A percentile compares a stretch with the other conserved stretches of the same genome.
These are phyloP conservation scores for Phtheirospermum japonicum DNA, from an alignment of 257 asterid genomes.

Conservation along the genomic window DNA sequence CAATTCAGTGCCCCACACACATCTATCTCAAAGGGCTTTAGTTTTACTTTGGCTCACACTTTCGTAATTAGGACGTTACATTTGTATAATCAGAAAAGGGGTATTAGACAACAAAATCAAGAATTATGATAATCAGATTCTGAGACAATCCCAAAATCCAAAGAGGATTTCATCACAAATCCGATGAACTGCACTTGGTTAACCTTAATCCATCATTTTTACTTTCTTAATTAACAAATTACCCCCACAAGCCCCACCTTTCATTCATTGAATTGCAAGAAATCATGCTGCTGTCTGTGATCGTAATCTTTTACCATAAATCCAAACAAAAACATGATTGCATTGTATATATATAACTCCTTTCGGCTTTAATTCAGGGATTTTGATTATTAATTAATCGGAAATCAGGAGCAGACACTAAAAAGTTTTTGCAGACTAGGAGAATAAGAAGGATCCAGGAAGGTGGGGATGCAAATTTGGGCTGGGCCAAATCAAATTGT, in stretches of 20 bases:
- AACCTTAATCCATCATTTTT: neutral
- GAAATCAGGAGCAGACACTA: neutral
- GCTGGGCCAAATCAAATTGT: neutral
- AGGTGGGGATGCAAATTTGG: conserved; percentile 5
- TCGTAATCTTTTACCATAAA: neutral
- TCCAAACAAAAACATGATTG: no score
- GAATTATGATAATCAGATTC: conserved; percentile 12
- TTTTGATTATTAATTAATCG: neutral
- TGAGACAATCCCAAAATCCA: conserved; percentile 32
- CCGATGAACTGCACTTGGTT: conserved; percentile 25
- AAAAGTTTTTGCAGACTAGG: neutral
- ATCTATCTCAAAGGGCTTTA: no score
- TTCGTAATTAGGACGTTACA: neutral
- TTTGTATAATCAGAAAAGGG: no score
- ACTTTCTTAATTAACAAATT: neutral
- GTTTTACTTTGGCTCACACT: no score
- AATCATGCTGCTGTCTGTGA: conserved; percentile 21
- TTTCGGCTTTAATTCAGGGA: neutral
- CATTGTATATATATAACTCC: neutral
- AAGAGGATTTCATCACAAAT: conserved; percentile 28
- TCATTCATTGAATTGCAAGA: conserved; percentile 25
- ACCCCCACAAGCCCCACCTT: conserved; percentile 8
- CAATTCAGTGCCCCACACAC: no score
- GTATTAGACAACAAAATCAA: conserved; percentile 17
- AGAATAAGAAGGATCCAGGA: conserved; percentile 23